phyloP scores from a whole-genome alignment of 2,329 filamentous ascomycete species.

The Coniochaeta ligniaria region DNA sequence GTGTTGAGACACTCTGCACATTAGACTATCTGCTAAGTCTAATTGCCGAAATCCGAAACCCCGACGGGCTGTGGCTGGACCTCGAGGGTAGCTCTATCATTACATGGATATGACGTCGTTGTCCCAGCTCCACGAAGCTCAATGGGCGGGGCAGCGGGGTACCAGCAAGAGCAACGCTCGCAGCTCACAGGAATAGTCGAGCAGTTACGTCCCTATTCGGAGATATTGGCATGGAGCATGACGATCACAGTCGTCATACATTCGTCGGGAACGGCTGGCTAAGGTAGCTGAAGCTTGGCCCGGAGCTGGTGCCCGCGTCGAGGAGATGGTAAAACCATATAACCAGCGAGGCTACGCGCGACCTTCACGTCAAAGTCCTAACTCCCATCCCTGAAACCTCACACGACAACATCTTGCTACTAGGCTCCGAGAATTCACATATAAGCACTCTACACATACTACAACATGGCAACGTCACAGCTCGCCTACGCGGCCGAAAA shows the following conservation, averaged over 20 bases:
- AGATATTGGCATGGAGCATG: neutral
- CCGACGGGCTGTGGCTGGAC: too few relatives aligned
- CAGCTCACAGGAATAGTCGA: neutral
- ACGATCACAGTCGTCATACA: conserved; percentile 3
- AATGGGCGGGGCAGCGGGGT: neutral
- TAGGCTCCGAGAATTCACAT: neutral
- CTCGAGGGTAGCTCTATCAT: neutral
- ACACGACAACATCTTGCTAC: too few relatives aligned
- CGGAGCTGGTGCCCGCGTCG: neutral
- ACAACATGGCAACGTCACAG: conserved; percentile 51
- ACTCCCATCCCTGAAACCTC: too few relatives aligned
- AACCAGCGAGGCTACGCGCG: neutral
- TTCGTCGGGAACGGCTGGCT: neutral
- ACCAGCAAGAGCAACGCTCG: neutral
- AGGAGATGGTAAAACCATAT: neutral
- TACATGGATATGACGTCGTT: neutral
- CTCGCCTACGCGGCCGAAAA: conserved; percentile 63
- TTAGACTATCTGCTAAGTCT: too few relatives aligned
- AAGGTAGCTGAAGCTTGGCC: neutral
- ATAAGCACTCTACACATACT: neutral
- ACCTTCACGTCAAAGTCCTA: too few relatives aligned
- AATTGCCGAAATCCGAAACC: too few relatives aligned
- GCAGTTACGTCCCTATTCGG: neutral
- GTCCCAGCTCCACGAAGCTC: neutral
- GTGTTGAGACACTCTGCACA: too few relatives aligned